A percentile compares a stretch with the other conserved stretches of the same genome.
Conservation (phyloP, 768 basidiomycete species). For the Boletus bicolor region DNA sequence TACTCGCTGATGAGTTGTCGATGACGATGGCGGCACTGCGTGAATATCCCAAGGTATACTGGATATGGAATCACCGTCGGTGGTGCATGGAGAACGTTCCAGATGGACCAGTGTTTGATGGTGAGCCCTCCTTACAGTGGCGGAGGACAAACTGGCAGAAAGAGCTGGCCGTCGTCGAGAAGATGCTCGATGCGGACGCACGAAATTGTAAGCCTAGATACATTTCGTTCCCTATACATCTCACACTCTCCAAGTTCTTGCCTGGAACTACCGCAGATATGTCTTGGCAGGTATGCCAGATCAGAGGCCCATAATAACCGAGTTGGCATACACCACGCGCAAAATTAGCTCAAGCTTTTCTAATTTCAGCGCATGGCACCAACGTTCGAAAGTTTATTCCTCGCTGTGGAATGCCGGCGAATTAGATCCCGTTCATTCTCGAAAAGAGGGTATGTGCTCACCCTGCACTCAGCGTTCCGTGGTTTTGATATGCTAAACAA, state of each 20-base stretch:
- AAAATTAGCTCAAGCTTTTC: conserved; percentile 96
- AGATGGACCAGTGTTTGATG: conserved; percentile 53
- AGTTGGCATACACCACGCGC: conserved; percentile 79
- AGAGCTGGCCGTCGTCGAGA: conserved; percentile 86
- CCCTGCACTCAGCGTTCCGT: not conserved
- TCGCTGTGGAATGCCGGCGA: conserved; percentile 61
- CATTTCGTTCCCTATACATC: not conserved
- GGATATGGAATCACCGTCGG: conserved; percentile 97
- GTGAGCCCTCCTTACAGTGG: conserved; percentile 59
- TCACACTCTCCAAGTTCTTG: conserved; percentile 63
- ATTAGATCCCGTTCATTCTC: conserved; percentile 50
- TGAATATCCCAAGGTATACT: conserved; percentile 91
- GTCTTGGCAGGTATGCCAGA: conserved; percentile 69
- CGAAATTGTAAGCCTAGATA: conserved; percentile 73
- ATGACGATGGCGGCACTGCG: conserved; percentile 82
- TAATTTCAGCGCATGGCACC: conserved; percentile 99
- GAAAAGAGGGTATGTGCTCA: conserved; percentile 60
- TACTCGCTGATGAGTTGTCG: conserved; percentile 69
- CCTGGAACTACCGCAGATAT: conserved; percentile 93
- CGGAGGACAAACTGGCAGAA: conserved; percentile 75
- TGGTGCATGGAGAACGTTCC: conserved; percentile 94
- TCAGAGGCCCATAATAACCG: conserved; percentile 54
- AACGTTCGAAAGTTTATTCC: conserved; percentile 77
- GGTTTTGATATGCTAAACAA: not conserved
- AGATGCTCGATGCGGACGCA: conserved; percentile 86